Conservation (phyloP, 345 rosid species). For the Rhodamnia argentea region DNA sequence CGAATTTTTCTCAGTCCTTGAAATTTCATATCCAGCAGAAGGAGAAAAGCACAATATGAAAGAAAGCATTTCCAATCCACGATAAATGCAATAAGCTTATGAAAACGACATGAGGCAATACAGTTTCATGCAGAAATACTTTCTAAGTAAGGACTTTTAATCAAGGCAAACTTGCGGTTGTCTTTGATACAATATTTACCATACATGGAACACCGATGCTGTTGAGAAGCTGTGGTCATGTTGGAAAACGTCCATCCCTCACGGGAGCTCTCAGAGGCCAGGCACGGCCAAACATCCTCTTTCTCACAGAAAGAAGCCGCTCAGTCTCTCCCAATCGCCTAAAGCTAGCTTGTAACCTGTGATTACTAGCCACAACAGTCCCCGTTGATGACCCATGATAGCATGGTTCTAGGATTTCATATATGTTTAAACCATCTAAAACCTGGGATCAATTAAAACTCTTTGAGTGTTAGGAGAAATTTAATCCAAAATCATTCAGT, state of each 20-base stretch:
- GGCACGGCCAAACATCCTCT: conserved; percentile 30
- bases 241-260: conserved; percentile 14
- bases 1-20: neutral
- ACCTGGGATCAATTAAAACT: conserved; percentile 22
- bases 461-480: neutral
- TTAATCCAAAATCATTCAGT: neutral
- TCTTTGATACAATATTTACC: conserved; percentile 6
- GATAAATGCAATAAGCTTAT: neutral
- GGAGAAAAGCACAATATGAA: neutral
- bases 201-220: conserved; percentile 8
- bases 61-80: neutral
- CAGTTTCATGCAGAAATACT: neutral
- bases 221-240: conserved; percentile 22
- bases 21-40: neutral
- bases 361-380: conserved; percentile 7
- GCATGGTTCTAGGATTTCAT: conserved; percentile 81
- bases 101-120: neutral
- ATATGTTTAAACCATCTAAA: conserved; percentile 40
- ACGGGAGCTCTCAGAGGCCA: conserved; percentile 31
- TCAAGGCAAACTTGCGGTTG: conserved; percentile 25
- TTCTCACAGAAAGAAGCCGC: conserved; percentile 19
- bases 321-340: conserved; percentile 10
- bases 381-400: conserved; percentile 21
- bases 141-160: neutral
- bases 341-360: conserved; percentile 23